Base-by-base conservation (phyloP, 2,329 filamentous ascomycete species). In the Chlorencoelia australis region DNA sequence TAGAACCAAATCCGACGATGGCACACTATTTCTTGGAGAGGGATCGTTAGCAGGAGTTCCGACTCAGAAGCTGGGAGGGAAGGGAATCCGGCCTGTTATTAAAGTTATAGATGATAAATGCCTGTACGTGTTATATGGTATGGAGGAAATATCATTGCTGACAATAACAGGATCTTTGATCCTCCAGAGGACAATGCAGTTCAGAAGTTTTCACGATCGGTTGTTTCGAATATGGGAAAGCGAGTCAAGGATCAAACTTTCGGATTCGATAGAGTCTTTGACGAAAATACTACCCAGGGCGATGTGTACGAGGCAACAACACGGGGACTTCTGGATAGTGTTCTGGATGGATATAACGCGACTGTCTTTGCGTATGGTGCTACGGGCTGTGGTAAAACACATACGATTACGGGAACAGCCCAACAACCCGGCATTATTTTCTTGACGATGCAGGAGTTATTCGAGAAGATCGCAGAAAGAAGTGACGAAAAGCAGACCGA, bases 321-420 rank as follows among this genome's bases (percentile, higher is more conserved):
- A 2, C 83, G 81, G 59, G 75, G 67, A 38, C 73, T 98, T n/a
- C 73, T 98, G 43, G 89, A 96, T 58, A 95, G 82, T 56, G 88
- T 98, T 11, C 69, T 98, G 40, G 88, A 98, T 49, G 91, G 91
- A 47, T 98, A 95, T 69, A 98, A 98, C 67, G 91, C 91, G 31
- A 98, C 91, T 0, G 91, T 98, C 4, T 98, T 98, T 58, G 91
- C 91, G 33, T 98, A 98, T 60, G 91, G 91, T 49, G 91, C 91
- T 25, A 98, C 91, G 1, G 91, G 91, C 25, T 98, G 91, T 60
- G 91, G 91, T 60, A 98, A 98, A 66, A 98, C 91, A 16, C 91
- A 98, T 60, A 98, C 91, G 7, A 98, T 98, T 54, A 86, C 81
- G 3, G 91, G 91, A 48, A 95, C 89, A 0, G 65, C 86, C 2